Conservation (phyloP, 345 rosid species). For the Kandelia obovata region DNA sequence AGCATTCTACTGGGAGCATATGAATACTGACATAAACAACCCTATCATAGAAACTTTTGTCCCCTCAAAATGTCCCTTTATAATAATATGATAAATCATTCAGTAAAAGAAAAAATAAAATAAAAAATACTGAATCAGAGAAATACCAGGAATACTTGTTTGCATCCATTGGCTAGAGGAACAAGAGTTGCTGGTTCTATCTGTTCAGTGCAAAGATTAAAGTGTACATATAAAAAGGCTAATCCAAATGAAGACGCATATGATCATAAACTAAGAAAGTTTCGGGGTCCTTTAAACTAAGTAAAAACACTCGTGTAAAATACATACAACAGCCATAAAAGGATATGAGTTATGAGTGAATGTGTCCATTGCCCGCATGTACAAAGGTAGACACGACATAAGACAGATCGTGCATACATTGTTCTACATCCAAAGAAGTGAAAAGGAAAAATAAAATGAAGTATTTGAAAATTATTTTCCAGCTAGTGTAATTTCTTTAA, state of each 20-base stretch:
- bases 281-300: neutral
- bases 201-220: constrained; percentile 26
- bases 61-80: neutral
- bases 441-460: too few species aligned
- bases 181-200: constrained; percentile 97
- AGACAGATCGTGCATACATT: too few species aligned
- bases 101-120: neutral
- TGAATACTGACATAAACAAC: too few species aligned
- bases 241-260: neutral
- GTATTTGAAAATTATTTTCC: too few species aligned
- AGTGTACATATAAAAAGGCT: constrained; percentile 9
- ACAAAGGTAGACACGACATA: too few species aligned
- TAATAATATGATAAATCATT: neutral
- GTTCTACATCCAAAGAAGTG: too few species aligned
- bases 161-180: constrained; percentile 90
- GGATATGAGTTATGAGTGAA: neutral
- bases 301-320: neutral
- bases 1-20: too few species aligned
- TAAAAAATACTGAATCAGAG: neutral
- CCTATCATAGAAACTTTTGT: too few species aligned
- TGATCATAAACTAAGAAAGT: neutral
- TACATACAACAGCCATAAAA: neutral
- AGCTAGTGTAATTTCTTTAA: too few species aligned
- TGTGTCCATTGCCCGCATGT: too few species aligned
- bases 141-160: constrained; percentile 93